Conservation (phyloP, 129 eudicot species). For the Saussurea involucrata region DNA sequence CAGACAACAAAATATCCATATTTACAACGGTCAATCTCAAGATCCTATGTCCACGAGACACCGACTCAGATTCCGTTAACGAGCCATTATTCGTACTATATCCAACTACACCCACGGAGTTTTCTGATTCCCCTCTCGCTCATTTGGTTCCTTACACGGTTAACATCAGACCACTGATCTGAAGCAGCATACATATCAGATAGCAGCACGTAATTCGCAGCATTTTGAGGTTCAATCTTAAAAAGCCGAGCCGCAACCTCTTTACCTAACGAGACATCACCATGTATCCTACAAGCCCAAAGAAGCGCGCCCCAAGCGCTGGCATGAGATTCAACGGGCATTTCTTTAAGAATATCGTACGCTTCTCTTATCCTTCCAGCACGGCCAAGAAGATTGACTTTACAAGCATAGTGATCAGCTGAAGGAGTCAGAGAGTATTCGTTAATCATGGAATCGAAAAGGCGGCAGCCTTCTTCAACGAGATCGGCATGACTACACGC, state of each 20-base stretch:
- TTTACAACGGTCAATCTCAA: neutral
- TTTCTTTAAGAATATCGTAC: constrained; percentile 42
- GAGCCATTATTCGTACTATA: constrained; percentile 7
- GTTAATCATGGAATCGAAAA: constrained; percentile 38
- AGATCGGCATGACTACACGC: constrained; percentile 64
- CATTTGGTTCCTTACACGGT: constrained; percentile 52
- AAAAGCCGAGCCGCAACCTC: constrained; percentile 50
- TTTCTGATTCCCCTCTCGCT: constrained; percentile 50
- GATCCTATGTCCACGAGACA: neutral
- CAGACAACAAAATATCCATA: neutral
- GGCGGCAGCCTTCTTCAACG: constrained; percentile 55
- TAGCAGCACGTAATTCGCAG: constrained; percentile 60
- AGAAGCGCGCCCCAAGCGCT: constrained; percentile 88
- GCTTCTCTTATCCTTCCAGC: constrained; percentile 59
- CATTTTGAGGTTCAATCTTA: constrained; percentile 58
- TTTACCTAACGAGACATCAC: constrained; percentile 53
- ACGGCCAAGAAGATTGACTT: constrained; percentile 62
- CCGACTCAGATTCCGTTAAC: neutral
- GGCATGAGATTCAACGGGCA: constrained; percentile 47
- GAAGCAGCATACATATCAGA: constrained; percentile 73
- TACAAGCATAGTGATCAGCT: constrained; percentile 66
- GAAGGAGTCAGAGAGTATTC: constrained; percentile 42
- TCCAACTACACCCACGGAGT: constrained; percentile 54
- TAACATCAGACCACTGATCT: constrained; percentile 65
- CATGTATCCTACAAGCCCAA: constrained; percentile 64